A percentile compares a stretch with the other conserved stretches of the same genome.
Conservation (phyloP, 345 rosid species). For the Gossypium bickii region DNA sequence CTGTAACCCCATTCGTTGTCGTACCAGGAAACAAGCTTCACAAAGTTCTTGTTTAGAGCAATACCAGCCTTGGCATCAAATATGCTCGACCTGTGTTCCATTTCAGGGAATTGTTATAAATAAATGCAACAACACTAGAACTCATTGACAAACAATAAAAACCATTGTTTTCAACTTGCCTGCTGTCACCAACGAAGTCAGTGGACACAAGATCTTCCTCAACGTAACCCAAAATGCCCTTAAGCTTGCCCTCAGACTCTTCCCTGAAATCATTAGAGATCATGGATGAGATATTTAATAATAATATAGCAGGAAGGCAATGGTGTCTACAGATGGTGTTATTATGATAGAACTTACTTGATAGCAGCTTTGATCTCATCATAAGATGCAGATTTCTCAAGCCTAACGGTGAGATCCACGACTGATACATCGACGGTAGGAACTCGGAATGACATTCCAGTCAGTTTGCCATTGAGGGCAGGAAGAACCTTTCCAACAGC, state of each 20-base stretch:
- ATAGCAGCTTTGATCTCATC: not conserved
- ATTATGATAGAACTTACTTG: not conserved
- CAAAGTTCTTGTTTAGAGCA: not conserved
- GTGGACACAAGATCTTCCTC: not conserved
- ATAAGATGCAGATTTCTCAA: not conserved
- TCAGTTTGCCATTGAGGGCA: conserved; percentile 2
- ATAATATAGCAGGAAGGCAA: not conserved
- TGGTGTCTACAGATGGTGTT: not conserved
- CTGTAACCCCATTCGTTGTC: conserved; percentile 6
- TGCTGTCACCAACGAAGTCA: not conserved
- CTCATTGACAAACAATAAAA: not conserved
- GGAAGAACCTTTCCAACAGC: conserved; percentile 7
- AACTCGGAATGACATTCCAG: conserved; percentile 5
- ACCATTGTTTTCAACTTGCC: not conserved
- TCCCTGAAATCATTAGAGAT: not conserved
- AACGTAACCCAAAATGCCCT: conserved; percentile 6
- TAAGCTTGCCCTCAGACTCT: conserved; percentile 1
- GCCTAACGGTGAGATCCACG: not conserved
- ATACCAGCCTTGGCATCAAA: conserved; percentile 4
- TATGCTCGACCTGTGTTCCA: not conserved
- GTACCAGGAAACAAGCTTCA: not conserved
- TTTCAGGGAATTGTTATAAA: not conserved
- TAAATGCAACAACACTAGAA: not conserved
- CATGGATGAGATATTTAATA: not conserved
- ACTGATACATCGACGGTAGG: not conserved